phyloP scores from a whole-genome alignment of 805 yeast species.

The Saccharomyces eubayanus region DNA sequence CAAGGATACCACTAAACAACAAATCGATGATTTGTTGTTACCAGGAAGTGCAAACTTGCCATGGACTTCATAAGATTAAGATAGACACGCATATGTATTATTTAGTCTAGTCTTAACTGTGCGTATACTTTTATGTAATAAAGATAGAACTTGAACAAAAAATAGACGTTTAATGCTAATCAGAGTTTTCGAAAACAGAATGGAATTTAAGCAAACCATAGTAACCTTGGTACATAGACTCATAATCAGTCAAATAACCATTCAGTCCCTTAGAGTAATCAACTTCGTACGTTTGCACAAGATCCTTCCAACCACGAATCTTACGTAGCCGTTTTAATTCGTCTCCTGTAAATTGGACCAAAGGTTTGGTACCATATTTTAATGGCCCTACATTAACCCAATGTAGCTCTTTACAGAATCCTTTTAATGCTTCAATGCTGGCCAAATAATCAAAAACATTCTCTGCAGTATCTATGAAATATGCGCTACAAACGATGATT shows the following conservation, averaged over 20 bases:
- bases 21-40: conserved; percentile 10
- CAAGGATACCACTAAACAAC: conserved; percentile 6
- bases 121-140: neutral
- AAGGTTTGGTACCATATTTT: conserved; percentile 81
- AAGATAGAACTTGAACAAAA: neutral
- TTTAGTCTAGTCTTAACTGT: neutral
- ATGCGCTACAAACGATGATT: conserved; percentile 56
- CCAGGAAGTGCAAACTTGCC: conserved; percentile 11
- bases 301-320: conserved; percentile 55
- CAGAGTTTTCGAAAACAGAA: conserved; percentile 6
- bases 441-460: conserved; percentile 70
- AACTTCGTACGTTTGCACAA: conserved; percentile 27
- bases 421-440: conserved; percentile 43
- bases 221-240: conserved; percentile 70
- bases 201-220: conserved; percentile 50
- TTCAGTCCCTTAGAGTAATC: conserved; percentile 31
- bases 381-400: conserved; percentile 94
- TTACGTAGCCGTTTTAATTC: conserved; percentile 52
- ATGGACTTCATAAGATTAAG: conserved; percentile 9
- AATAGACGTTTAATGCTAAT: neutral
- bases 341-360: conserved; percentile 63
- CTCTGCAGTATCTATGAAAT: conserved; percentile 89
- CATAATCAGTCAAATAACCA: conserved; percentile 59
- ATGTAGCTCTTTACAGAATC: conserved; percentile 39
- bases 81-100: neutral